A percentile compares a stretch with the other conserved stretches of the same genome.
Conservation (phyloP, 257 asterid genomes). For the Solanum pennellii region DNA sequence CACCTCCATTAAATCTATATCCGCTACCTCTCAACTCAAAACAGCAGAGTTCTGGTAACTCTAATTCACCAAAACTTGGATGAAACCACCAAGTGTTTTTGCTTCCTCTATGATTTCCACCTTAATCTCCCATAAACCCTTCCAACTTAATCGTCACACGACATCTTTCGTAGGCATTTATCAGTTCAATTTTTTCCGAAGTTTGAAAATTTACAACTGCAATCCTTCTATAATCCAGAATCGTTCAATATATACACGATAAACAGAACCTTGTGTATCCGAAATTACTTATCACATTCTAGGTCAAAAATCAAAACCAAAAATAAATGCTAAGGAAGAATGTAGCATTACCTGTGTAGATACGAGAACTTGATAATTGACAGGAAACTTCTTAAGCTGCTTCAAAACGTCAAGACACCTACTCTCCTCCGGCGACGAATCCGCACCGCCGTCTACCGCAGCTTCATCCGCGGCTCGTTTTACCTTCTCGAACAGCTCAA, state of each 20-base stretch:
- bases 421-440: slow-evolving; percentile 19
- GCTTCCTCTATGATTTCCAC: not conserved
- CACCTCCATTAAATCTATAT: not conserved
- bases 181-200: not conserved
- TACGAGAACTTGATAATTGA: slow-evolving; percentile 73
- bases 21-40: not conserved
- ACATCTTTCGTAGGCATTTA: not conserved
- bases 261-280: not conserved
- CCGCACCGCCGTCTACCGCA: slow-evolving; percentile 19
- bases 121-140: not conserved
- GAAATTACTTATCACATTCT: not conserved
- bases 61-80: not conserved
- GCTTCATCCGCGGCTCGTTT: slow-evolving; percentile 68
- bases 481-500: slow-evolving; percentile 59
- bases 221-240: not conserved
- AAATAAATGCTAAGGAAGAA: not conserved
- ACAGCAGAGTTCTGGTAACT: not conserved
- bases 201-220: not conserved
- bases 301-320: not conserved
- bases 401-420: slow-evolving; percentile 56
- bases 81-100: not conserved
- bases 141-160: not conserved
- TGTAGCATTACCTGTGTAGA: slow-evolving; percentile 61
- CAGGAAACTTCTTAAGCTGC: slow-evolving; percentile 71
- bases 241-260: not conserved